Base-by-base conservation (phyloP, 176 grass and related monocot genomes). In the Juncus inflexus region DNA sequence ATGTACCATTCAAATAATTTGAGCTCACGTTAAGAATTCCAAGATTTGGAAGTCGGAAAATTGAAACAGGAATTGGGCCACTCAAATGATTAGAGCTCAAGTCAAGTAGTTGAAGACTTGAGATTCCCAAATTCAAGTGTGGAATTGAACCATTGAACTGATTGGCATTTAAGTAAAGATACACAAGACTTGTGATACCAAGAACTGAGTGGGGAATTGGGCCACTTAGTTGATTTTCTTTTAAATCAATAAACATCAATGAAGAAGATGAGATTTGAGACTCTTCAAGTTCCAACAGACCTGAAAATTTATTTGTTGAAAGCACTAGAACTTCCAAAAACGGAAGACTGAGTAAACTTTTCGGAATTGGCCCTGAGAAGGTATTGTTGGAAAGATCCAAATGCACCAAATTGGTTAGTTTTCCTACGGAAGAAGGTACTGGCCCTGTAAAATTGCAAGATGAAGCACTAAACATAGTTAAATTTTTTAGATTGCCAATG, bases 361-460 rank as follows among this genome's bases (percentile, higher is more conserved):
- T n/a, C 55, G 87, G 83, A 5, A 90, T 62, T 52, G 52, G 15
- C 0, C 83, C 87, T 0, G 53, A 63, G 4, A 90, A 71, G 58
- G 43, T 63, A 7, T 90, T 90, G 62, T 12, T 4, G 7, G 83
- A 90, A 66, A 86, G 54, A 67, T 86, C 83, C 19, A 90, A 81
- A 5, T 72, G 79, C 19, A 56, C 58, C 4, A 90, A 60, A 4
- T 61, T 67, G 6, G 36, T 58, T 3, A 90, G 83, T 13, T 73
- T 58, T 9, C 50, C 62, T 1, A 90, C 39, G 2, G 83, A 80
- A 35, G 9, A 35, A 1, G 87, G 63, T 13, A 90, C 80, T 53
- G 7, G 13, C 12, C 79, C 79, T 3, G 37, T 15, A 42, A 90
- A 82, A 2, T 4, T 53, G 39, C 79, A 82, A 16, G 8, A 5